These are phyloP conservation scores for Collybia sp. DNA, from an alignment of 768 basidiomycete genomes.

Conservation along the genomic window DNA sequence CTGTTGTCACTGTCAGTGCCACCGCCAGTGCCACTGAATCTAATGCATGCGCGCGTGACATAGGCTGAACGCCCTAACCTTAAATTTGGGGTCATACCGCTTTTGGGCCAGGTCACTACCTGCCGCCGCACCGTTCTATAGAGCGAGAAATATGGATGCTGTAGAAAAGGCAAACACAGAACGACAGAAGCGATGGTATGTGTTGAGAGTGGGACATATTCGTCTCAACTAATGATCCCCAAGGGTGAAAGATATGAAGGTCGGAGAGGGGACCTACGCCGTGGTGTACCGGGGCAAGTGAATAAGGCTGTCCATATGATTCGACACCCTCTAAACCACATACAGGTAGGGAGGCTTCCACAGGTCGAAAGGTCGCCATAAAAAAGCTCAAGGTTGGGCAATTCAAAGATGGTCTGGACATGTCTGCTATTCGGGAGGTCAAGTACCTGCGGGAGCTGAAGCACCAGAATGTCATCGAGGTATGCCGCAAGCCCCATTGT, in stretches of 20 bases:
- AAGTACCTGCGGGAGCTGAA: slow-evolving; percentile 92
- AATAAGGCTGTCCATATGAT: background rate
- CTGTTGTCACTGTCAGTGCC: background rate
- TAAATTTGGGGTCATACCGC: too few relatives aligned
- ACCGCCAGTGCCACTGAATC: too few relatives aligned
- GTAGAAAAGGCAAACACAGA: slow-evolving; percentile 77
- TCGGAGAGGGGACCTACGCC: slow-evolving; percentile 93
- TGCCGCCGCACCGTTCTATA: too few relatives aligned
- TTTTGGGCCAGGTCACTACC: too few relatives aligned
- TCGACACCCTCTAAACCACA: background rate
- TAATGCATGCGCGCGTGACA: too few relatives aligned
- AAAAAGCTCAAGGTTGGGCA: slow-evolving; percentile 98
- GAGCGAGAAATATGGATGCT: slow-evolving; percentile 54
- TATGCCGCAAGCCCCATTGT: slow-evolving; percentile 21
- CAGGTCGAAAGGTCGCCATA: slow-evolving; percentile 86
- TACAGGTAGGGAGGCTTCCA: slow-evolving; percentile 68
- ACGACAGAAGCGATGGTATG: slow-evolving; percentile 65
- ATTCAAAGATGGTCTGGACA: slow-evolving; percentile 97
- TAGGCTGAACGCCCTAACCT: too few relatives aligned
- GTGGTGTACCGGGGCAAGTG: slow-evolving; percentile 86
- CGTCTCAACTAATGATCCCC: background rate
- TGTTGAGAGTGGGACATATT: slow-evolving; percentile 2
- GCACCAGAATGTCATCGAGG: slow-evolving; percentile 95
- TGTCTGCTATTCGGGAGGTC: slow-evolving; percentile 98
- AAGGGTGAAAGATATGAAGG: slow-evolving; percentile 79